phyloP scores from a whole-genome alignment of 371 early-diverging fungal genomes.

The Coemansia sp. region DNA sequence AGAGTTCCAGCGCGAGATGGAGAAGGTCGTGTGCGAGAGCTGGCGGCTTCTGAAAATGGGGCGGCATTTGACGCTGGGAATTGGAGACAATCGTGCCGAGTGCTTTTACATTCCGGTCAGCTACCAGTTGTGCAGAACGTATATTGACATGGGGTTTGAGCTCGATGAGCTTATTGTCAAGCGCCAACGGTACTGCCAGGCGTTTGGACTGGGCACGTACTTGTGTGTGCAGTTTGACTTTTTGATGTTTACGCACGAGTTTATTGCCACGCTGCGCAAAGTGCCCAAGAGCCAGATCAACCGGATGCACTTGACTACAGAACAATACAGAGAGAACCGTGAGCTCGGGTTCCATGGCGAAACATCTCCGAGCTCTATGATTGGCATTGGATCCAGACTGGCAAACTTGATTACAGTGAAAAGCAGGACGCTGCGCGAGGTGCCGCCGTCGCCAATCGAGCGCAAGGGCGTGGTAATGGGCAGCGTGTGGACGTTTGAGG shows the following conservation, averaged over 20 bases:
- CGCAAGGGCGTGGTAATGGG: slow-evolving; percentile 88
- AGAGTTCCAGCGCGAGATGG: slow-evolving; percentile 79
- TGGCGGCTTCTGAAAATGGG: slow-evolving; percentile 75
- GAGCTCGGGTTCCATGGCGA: slow-evolving; percentile 13
- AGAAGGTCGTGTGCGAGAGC: slow-evolving; percentile 67
- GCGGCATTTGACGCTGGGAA: slow-evolving; percentile 77
- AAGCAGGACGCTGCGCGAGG: slow-evolving; percentile 41
- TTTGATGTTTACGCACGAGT: slow-evolving; percentile 90
- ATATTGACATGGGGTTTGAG: slow-evolving; percentile 82
- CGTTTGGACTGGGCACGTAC: slow-evolving; percentile 85
- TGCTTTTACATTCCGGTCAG: slow-evolving; percentile 88
- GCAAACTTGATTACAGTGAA: not conserved
- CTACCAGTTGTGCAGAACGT: slow-evolving; percentile 74
- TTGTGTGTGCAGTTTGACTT: slow-evolving; percentile 87
- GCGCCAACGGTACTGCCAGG: slow-evolving; percentile 85
- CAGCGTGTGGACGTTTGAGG: slow-evolving; percentile 80
- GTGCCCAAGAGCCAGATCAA: slow-evolving; percentile 59
- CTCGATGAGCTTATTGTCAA: slow-evolving; percentile 87
- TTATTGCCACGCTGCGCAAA: slow-evolving; percentile 81
- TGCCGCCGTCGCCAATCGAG: slow-evolving; percentile 75
- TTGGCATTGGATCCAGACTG: not conserved
- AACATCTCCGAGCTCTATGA: not conserved
- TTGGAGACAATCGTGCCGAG: slow-evolving; percentile 87
- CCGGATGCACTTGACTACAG: slow-evolving; percentile 54
- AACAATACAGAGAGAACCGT: slow-evolving; percentile 13